Evolutionary conservation across 1,139 yeast genomes (phyloP).

Genomic region (Candida freyschussii): DNA sequence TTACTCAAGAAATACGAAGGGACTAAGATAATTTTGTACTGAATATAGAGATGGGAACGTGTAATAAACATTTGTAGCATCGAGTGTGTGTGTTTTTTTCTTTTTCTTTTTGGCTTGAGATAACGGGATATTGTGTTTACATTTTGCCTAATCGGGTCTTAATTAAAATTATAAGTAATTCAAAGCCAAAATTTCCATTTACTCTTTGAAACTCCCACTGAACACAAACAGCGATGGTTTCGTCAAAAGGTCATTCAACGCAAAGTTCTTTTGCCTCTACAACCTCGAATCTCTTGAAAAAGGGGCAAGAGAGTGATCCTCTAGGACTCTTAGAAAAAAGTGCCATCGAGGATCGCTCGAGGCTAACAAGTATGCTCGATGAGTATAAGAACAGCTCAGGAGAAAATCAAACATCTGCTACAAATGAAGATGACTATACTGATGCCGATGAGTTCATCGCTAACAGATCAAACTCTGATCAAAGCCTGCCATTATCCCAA

Average conservation of each 20-base stretch:
- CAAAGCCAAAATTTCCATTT: no score
- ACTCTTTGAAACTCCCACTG: no score
- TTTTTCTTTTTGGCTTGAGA: no score
- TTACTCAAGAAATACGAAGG: slow-evolving; percentile 22
- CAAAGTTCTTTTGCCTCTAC: slow-evolving; percentile 9
- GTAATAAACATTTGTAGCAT: neutral
- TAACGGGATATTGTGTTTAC: no score
- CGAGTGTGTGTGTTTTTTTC: no score
- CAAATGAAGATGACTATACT: slow-evolving; percentile 17
- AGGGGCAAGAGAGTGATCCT: slow-evolving; percentile 4
- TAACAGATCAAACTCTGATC: slow-evolving; percentile 11
- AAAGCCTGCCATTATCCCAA: slow-evolving; percentile 1
- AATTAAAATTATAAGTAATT: no score
- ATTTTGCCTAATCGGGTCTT: slow-evolving; percentile 5
- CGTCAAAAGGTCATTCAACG: no score
- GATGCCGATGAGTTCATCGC: slow-evolving; percentile 25
- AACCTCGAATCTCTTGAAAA: slow-evolving; percentile 12
- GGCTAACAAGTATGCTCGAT: slow-evolving; percentile 14
- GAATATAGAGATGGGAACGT: neutral
- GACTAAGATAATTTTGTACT: slow-evolving; percentile 24
- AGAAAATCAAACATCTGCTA: slow-evolving; percentile 1
- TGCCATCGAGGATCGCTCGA: slow-evolving; percentile 11
- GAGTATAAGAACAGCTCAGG: slow-evolving; percentile 3
- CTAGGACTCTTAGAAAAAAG: slow-evolving; percentile 6
- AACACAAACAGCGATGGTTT: no score